These are phyloP conservation scores for Fusarium sp. DNA, from an alignment of 2,329 filamentous ascomycete genomes.

Conservation along the genomic window DNA sequence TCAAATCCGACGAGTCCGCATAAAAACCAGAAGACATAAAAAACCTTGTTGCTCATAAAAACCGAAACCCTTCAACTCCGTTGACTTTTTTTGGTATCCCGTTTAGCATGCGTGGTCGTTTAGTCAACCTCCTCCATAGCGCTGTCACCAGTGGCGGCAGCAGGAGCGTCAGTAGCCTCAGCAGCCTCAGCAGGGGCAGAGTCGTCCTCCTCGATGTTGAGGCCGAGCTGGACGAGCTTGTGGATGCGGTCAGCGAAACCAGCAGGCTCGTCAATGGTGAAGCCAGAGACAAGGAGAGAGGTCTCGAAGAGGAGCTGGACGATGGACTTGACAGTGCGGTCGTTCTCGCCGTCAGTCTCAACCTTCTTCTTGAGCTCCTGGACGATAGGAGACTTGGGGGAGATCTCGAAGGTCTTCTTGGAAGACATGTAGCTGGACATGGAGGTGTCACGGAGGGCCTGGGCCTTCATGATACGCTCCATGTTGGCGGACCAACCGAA, in stretches of 20 bases:
- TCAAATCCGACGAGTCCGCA: conserved; percentile 45
- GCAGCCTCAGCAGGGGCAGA: conserved; percentile 72
- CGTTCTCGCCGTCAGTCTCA: conserved; percentile 95
- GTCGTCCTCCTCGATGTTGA: conserved; percentile 97
- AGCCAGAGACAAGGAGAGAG: conserved; percentile 96
- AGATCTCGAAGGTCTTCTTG: conserved; percentile 99
- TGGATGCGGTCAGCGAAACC: conserved; percentile 99
- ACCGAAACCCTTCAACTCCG: conserved; percentile 58
- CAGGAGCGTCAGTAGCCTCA: conserved; percentile 68
- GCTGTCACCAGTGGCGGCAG: conserved; percentile 79
- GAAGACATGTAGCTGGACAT: conserved; percentile 99
- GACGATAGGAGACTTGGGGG: conserved; percentile 97
- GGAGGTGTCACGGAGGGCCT: conserved; percentile 99
- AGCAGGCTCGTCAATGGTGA: conserved; percentile 99
- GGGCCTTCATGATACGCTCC: conserved; percentile 99
- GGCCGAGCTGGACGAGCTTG: conserved; percentile 97
- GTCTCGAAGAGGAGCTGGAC: conserved; percentile 99
- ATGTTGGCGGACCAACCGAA: conserved; percentile 99
- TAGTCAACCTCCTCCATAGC: conserved; percentile 99
- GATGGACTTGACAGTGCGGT: conserved; percentile 99
- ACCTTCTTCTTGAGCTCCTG: conserved; percentile 99
- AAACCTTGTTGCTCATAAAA: conserved; percentile 52
- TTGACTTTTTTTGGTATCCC: conserved; percentile 59
- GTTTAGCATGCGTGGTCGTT: conserved; percentile 52
- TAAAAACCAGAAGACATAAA: conserved; percentile 53